Percentiles rank a stretch among this genome's conserved stretches.
phyloP scores from a whole-genome alignment of 495 filamentous ascomycete genomes.

The Xylaria sp. region DNA sequence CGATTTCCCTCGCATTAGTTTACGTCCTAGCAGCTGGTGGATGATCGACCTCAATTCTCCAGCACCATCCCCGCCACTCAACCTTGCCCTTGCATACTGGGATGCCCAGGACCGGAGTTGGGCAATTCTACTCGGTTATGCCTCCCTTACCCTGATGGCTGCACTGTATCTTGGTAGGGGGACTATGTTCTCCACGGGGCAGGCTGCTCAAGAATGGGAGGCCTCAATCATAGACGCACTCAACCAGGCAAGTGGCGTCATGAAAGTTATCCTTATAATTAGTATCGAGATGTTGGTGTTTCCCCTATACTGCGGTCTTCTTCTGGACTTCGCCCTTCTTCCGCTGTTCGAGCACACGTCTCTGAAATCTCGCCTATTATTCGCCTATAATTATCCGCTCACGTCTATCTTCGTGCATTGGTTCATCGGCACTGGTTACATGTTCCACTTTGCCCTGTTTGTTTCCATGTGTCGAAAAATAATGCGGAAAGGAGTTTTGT shows the following conservation, averaged over 20 bases:
- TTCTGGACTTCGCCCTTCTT: slow-evolving; percentile 87
- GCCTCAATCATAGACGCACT: slow-evolving; percentile 81
- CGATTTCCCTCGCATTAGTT: slow-evolving; percentile 17
- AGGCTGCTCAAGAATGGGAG: slow-evolving; percentile 74
- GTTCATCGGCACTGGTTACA: slow-evolving; percentile 99
- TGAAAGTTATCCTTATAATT: slow-evolving; percentile 98
- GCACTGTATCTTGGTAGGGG: slow-evolving; percentile 77
- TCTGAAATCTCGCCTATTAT: slow-evolving; percentile 74
- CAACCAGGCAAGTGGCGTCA: slow-evolving; percentile 91
- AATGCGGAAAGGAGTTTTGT: slow-evolving; percentile 90
- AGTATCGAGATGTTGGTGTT: slow-evolving; percentile 99
- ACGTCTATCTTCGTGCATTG: slow-evolving; percentile 96
- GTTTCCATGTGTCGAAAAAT: slow-evolving; percentile 99
- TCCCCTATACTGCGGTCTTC: slow-evolving; percentile 90
- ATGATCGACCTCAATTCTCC: slow-evolving; percentile 58
- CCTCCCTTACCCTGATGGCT: slow-evolving; percentile 73
- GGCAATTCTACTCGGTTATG: slow-evolving; percentile 83
- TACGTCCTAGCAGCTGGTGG: slow-evolving; percentile 49
- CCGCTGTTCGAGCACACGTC: slow-evolving; percentile 86
- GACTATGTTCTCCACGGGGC: slow-evolving; percentile 66
- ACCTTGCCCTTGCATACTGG: slow-evolving; percentile 77
- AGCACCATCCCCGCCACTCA: slow-evolving; percentile 48
- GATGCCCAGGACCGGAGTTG: slow-evolving; percentile 74
- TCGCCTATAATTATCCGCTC: slow-evolving; percentile 75
- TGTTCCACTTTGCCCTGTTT: slow-evolving; percentile 99